Evolutionary conservation across 2,329 filamentous ascomycete genomes (phyloP).

Genomic region (Coniosporium tulheliwenetii): DNA sequence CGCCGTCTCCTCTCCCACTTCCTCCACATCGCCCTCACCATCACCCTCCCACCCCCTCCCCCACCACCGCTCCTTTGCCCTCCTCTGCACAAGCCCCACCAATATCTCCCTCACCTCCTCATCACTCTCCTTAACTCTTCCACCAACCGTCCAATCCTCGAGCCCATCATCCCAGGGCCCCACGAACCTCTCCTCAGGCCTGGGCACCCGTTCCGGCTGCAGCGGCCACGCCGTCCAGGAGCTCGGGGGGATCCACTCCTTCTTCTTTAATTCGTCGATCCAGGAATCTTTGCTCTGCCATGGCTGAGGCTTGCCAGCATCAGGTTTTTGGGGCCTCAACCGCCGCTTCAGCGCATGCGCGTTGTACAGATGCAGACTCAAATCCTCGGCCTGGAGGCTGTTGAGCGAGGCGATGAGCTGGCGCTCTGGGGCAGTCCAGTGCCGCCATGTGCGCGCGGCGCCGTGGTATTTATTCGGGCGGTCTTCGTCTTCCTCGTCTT

Average conservation of each 20-base stretch:
- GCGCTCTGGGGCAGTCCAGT: slow-evolving; percentile 46
- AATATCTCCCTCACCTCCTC: slow-evolving; percentile 54
- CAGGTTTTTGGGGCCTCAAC: slow-evolving; percentile 7
- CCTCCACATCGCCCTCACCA: background rate
- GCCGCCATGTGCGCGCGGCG: slow-evolving; percentile 48
- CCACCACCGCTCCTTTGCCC: slow-evolving; percentile 50
- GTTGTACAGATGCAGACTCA: slow-evolving; percentile 68
- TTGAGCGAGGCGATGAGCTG: slow-evolving; percentile 48
- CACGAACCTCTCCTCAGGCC: slow-evolving; percentile 33
- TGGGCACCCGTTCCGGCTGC: slow-evolving; percentile 43
- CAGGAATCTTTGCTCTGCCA: slow-evolving; percentile 26
- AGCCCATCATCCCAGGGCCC: no score
- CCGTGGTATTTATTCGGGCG: slow-evolving; percentile 60
- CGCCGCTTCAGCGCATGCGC: slow-evolving; percentile 50
- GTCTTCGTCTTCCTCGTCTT: slow-evolving; percentile 5
- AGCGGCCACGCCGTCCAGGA: slow-evolving; percentile 81
- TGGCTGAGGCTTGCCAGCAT: slow-evolving; percentile 5
- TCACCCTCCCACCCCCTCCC: slow-evolving; percentile 20
- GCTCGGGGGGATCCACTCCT: slow-evolving; percentile 31
- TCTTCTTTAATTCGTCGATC: slow-evolving; percentile 18
- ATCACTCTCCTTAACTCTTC: no score
- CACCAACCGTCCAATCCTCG: no score
- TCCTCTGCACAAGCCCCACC: slow-evolving; percentile 46
- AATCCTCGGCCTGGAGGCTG: slow-evolving; percentile 46
- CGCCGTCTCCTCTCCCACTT: no score